These are phyloP conservation scores for Naematelia encephala DNA, from an alignment of 768 basidiomycete genomes.

Conservation along the genomic window DNA sequence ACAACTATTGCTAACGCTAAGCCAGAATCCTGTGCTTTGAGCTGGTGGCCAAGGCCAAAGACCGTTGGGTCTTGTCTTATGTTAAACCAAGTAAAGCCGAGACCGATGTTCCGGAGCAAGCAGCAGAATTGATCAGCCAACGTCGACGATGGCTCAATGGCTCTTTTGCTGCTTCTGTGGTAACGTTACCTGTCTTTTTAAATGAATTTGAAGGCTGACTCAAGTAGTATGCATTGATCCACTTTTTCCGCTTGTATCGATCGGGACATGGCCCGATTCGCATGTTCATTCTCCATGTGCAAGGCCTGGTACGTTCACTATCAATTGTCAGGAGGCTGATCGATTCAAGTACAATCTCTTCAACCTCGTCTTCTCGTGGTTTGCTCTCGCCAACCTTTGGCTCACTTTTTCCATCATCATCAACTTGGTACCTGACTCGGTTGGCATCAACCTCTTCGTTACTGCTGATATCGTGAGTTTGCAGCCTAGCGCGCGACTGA, in stretches of 20 bases:
- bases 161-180: conserved; percentile 86
- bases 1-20: not conserved
- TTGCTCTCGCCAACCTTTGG: conserved; percentile 87
- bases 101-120: conserved; percentile 83
- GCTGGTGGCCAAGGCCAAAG: conserved; percentile 82
- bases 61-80: conserved; percentile 82
- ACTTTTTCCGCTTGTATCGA: conserved; percentile 84
- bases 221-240: conserved; percentile 62
- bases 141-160: conserved; percentile 96
- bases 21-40: conserved; percentile 88
- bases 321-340: not conserved
- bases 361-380: conserved; percentile 85
- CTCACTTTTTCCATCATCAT: conserved; percentile 95
- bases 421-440: conserved; percentile 61
- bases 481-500: not conserved
- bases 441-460: conserved; percentile 63
- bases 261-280: conserved; percentile 78
- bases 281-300: conserved; percentile 95
- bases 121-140: conserved; percentile 87
- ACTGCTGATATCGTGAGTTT: conserved; percentile 64
- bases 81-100: conserved; percentile 96
- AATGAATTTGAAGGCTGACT: not conserved
- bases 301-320: conserved; percentile 66
- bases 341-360: conserved; percentile 51
- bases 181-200: conserved; percentile 52